phyloP scores from a whole-genome alignment of 208 protist species.

The Polymyxa betae region DNA sequence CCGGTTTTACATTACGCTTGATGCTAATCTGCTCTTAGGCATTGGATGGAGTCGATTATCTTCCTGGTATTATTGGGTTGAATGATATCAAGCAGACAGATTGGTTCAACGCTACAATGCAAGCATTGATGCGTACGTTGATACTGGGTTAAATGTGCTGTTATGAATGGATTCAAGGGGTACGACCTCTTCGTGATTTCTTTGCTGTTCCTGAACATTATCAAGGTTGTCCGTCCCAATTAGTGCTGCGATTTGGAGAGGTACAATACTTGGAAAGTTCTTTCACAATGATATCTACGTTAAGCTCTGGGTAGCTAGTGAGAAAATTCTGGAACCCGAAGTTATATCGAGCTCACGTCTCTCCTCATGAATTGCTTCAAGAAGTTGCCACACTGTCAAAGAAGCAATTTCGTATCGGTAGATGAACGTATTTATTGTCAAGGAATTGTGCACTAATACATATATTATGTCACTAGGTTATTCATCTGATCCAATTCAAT shows the following conservation, averaged over 20 bases:
- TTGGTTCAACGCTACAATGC: slow-evolving; percentile 68
- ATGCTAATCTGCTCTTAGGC: slow-evolving; percentile 29
- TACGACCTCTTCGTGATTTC: slow-evolving; percentile 72
- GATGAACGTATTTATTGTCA: neutral
- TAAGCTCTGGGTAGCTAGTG: neutral
- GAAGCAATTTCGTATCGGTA: slow-evolving; percentile 53
- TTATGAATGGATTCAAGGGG: neutral
- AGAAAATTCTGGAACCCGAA: slow-evolving; percentile 53
- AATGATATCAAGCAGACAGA: slow-evolving; percentile 82
- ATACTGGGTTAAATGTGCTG: neutral
- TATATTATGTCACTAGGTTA: neutral
- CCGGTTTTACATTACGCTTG: neutral
- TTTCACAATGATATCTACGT: neutral
- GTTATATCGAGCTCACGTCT: slow-evolving; percentile 18
- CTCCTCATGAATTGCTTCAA: slow-evolving; percentile 53
- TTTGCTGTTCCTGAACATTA: slow-evolving; percentile 67
- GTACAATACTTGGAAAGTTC: neutral
- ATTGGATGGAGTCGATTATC: slow-evolving; percentile 64
- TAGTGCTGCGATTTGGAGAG: slow-evolving; percentile 51
- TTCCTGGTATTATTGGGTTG: slow-evolving; percentile 78
- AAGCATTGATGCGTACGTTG: slow-evolving; percentile 60
- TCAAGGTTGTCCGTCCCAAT: neutral
- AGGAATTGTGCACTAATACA: neutral
- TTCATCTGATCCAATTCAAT: slow-evolving; percentile 34
- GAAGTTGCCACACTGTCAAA: neutral